Conservation (phyloP, 805 yeast species). For the Nakazawaea sp. region DNA sequence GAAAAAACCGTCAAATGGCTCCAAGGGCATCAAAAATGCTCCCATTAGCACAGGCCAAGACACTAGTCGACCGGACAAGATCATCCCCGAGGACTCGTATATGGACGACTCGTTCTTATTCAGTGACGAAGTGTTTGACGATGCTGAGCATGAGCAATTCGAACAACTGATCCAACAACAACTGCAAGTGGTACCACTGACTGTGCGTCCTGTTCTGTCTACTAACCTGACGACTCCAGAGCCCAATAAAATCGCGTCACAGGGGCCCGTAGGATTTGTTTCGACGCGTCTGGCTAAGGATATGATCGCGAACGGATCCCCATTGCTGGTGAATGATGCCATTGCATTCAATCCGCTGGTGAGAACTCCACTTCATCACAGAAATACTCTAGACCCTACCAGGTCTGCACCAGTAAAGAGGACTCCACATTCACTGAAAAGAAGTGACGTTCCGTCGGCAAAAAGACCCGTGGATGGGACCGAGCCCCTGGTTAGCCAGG, state of each 20-base stretch:
- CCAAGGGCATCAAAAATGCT: neutral
- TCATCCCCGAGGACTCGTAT: conserved; percentile 12
- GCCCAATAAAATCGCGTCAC: conserved; percentile 13
- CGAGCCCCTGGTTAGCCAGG: no score
- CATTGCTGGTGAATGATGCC: conserved; percentile 24
- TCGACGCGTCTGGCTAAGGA: conserved; percentile 57
- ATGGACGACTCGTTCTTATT: conserved; percentile 47
- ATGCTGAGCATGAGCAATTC: conserved; percentile 11
- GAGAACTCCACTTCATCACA: conserved; percentile 47
- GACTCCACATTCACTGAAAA: conserved; percentile 6
- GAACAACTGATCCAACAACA: no score
- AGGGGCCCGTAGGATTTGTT: conserved; percentile 36
- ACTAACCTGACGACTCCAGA: conserved; percentile 3
- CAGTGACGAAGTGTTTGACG: conserved; percentile 36
- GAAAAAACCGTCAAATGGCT: neutral
- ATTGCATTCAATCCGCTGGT: conserved; percentile 49
- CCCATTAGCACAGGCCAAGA: neutral
- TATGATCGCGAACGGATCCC: conserved; percentile 35
- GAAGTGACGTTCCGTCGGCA: neutral
- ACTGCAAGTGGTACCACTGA: no score
- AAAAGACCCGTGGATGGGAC: conserved; percentile 6
- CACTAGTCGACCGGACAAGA: neutral
- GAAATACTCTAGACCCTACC: conserved; percentile 51
- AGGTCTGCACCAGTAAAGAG: conserved; percentile 60
- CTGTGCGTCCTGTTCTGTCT: no score